Base-by-base conservation (phyloP, 352 stramenopile genomes). In the Phytophthora pisi region DNA sequence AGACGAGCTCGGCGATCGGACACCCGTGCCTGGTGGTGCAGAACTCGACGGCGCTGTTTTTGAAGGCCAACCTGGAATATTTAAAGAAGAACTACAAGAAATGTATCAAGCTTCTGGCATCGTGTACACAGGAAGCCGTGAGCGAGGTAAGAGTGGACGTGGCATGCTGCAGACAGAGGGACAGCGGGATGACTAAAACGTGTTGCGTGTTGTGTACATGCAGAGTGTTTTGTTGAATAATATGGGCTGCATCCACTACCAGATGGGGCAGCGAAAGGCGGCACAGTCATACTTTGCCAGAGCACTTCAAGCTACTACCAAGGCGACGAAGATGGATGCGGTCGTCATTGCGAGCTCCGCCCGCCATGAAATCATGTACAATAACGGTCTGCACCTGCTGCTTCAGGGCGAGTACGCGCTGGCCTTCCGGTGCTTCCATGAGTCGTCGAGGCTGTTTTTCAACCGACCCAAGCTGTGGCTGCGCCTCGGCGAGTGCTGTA, bases 1-100 rank as follows among this genome's bases (percentile, higher is more conserved):
- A 92, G 59, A 92, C 86, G 11, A 89, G 84, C 34, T 90, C 84
- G 8, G 67, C 74, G 20, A 90, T 93, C 64, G 82, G 85, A 45
- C 84, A 97, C 36, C 91, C 90, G 42, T 82, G 86, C 45, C 64
- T 92, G 5, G 75, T 77, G n/a, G 79, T 97, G 50, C 88, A 97
- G 61, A 97, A 97, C 70, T 88, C 91, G 23, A 93, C 89, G 20
- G 91, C 81, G 47, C 72, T 97, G 58, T 98, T 97, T 75, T 76
- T 98, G 28, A 97, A 97, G 77, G 93, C 93, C 13, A 97, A 98
- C 61, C 78, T 97, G 60, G 93, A 97, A 82, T 97, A 98, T 88
- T 86, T 98, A 78, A 86, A 93, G 54, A 90, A 91, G 66, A 98
- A 98, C 73, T 96, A 97, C 79, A 96, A 96, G 75, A 98, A 98